A percentile compares a stretch with the other conserved stretches of the same genome.
These are phyloP conservation scores for Papiliotrema nemorosa DNA, from an alignment of 1,284 basidiomycete genomes.

Conservation along the genomic window DNA sequence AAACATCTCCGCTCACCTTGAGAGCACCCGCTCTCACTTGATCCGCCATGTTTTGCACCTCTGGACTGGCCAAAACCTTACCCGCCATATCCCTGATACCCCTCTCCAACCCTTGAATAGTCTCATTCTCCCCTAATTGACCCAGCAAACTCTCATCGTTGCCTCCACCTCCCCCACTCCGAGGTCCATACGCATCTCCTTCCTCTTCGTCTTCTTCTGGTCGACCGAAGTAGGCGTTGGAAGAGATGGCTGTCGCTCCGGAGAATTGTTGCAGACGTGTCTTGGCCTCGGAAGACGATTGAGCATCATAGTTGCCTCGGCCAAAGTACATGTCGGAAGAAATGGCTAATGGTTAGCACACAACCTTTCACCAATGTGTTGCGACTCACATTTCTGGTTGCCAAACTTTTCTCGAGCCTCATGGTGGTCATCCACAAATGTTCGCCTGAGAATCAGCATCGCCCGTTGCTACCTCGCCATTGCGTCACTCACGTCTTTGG, in stretches of 20 bases:
- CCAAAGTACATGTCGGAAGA: conserved; percentile 98
- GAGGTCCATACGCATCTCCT: conserved; percentile 28
- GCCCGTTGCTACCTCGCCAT: too few relatives aligned
- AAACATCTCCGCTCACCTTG: conserved; percentile 59
- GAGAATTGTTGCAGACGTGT: conserved; percentile 77
- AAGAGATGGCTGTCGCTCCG: conserved; percentile 90
- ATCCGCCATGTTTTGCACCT: conserved; percentile 84
- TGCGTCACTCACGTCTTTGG: conserved; percentile 53
- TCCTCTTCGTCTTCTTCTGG: conserved; percentile 72
- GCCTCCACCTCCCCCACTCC: conserved; percentile 5
- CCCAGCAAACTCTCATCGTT: conserved; percentile 56
- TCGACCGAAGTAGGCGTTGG: conserved; percentile 90
- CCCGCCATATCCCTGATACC: conserved; percentile 76
- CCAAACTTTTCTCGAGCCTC: conserved; percentile 89
- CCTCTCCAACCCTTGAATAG: conserved; percentile 60
- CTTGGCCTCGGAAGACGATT: conserved; percentile 70
- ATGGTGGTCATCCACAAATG: conserved; percentile 60
- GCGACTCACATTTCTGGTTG: conserved; percentile 64
- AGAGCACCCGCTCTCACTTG: conserved; percentile 76
- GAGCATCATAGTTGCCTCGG: conserved; percentile 80
- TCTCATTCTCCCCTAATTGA: conserved; percentile 65
- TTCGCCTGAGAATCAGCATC: conserved; percentile 20
- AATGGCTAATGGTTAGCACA: conserved; percentile 57
- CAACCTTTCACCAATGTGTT: neutral
- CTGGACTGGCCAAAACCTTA: conserved; percentile 78